Conservation (phyloP, 2,329 filamentous ascomycete genomes). For the Pseudogymnoascus sp. region DNA sequence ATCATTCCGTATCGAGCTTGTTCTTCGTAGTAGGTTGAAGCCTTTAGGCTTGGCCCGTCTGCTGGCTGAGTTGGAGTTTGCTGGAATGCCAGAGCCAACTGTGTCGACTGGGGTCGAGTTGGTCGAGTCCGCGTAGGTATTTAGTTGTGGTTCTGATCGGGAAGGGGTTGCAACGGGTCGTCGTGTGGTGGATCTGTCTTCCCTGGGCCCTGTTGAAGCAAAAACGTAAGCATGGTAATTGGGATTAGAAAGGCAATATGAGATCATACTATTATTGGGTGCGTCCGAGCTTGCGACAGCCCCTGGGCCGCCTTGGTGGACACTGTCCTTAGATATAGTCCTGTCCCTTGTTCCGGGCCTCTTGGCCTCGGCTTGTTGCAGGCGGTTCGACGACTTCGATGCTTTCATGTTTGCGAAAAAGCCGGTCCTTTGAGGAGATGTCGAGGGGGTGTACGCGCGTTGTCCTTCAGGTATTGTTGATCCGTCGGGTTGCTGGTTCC, state of each 20-base stretch:
- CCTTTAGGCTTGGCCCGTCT: constrained; percentile 28
- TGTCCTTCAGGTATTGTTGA: neutral
- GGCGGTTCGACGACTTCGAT: constrained; percentile 38
- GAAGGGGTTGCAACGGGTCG: constrained; percentile 24
- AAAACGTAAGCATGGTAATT: constrained; percentile 16
- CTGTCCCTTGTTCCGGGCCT: constrained; percentile 29
- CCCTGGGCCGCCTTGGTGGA: constrained; percentile 21
- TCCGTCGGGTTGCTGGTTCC: neutral
- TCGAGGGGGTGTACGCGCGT: constrained; percentile 1
- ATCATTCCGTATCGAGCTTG: constrained; percentile 39
- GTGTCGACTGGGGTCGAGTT: neutral
- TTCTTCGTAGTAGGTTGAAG: constrained; percentile 32
- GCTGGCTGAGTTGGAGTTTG: constrained; percentile 15
- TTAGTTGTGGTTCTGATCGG: constrained; percentile 23
- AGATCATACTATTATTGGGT: constrained; percentile 26
- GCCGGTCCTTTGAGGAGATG: constrained; percentile 16
- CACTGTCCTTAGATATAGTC: constrained; percentile 20
- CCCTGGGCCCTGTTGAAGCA: constrained; percentile 19
- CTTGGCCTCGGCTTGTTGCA: constrained; percentile 29
- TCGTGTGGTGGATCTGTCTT: constrained; percentile 22
- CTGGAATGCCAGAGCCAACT: constrained; percentile 4
- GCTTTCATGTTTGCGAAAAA: constrained; percentile 43
- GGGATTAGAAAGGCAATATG: neutral
- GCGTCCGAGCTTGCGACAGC: constrained; percentile 25
- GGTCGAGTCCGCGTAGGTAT: neutral